phyloP scores from a whole-genome alignment of 441 rosid genomes.

The Euphorbia neoarborescens region DNA sequence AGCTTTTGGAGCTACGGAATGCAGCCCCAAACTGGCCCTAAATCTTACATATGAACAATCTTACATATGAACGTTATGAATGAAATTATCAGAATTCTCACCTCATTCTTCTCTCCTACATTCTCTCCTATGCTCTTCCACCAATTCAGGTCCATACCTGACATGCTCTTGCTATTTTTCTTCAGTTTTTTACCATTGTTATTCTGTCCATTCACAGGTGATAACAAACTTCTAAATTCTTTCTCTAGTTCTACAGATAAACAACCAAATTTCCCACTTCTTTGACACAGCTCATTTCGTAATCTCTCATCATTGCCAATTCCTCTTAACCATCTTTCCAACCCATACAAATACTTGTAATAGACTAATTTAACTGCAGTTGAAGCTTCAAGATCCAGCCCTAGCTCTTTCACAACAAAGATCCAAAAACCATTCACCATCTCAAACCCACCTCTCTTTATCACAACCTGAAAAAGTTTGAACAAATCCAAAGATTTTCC shows the following conservation, averaged over 20 bases:
- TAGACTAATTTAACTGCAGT: conserved; percentile 42
- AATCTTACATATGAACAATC: too few relatives aligned
- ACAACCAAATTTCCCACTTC: conserved; percentile 20
- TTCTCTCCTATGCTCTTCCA: too few relatives aligned
- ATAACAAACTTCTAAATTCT: conserved; percentile 31
- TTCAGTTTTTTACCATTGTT: conserved; percentile 19
- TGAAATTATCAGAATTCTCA: too few relatives aligned
- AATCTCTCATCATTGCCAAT: conserved; percentile 20
- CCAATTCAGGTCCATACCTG: too few relatives aligned
- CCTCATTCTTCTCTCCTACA: too few relatives aligned
- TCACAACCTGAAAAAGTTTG: conserved; percentile 38
- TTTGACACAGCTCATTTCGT: conserved; percentile 24
- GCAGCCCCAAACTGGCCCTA: too few relatives aligned
- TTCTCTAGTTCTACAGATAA: conserved; percentile 27
- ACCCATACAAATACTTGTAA: conserved; percentile 42
- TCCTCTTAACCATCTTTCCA: conserved; percentile 46
- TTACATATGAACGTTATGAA: too few relatives aligned
- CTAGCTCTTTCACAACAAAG: conserved; percentile 42
- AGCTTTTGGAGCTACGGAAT: too few relatives aligned
- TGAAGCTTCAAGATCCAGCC: conserved; percentile 30
- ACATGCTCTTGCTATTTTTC: conserved; percentile 20
- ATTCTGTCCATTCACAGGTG: conserved; percentile 18
- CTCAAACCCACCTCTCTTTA: conserved; percentile 40
- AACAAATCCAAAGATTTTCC: conserved; percentile 38
- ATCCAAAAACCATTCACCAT: conserved; percentile 45